Conservation (phyloP, 768 basidiomycete species). For the Hericium rajendrae region DNA sequence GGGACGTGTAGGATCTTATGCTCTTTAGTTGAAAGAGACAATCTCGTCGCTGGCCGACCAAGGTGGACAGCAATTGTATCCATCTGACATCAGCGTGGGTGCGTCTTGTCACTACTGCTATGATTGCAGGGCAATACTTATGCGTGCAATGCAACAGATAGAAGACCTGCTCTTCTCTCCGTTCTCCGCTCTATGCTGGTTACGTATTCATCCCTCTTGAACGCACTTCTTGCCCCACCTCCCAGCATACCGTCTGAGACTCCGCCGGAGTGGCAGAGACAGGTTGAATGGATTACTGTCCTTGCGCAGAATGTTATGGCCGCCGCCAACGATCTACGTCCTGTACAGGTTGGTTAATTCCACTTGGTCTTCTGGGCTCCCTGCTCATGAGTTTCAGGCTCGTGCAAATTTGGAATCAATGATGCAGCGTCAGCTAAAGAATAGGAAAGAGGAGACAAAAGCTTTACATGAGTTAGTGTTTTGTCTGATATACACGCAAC, state of each 20-base stretch:
- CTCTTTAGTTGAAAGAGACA: constrained; percentile 63
- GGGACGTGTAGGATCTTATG: constrained; percentile 1
- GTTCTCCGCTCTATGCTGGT: constrained; percentile 71
- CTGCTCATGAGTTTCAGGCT: constrained; percentile 36
- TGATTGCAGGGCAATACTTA: too few relatives aligned
- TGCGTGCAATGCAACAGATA: constrained; percentile 36
- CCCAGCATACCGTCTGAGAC: constrained; percentile 37
- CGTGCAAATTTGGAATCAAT: constrained; percentile 71
- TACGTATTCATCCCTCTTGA: constrained; percentile 67
- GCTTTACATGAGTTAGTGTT: constrained; percentile 54
- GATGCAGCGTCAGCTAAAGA: constrained; percentile 72
- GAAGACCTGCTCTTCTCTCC: constrained; percentile 62
- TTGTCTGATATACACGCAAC: background rate
- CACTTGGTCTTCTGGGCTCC: background rate
- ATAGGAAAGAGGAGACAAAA: constrained; percentile 63
- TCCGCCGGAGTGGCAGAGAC: constrained; percentile 63
- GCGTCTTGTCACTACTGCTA: constrained; percentile 13
- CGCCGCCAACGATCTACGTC: constrained; percentile 81
- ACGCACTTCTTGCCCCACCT: constrained; percentile 55
- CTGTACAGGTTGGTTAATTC: constrained; percentile 56
- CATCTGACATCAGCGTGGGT: constrained; percentile 62
- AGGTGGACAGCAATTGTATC: constrained; percentile 76
- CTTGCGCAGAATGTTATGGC: constrained; percentile 84
- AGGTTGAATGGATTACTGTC: constrained; percentile 73
- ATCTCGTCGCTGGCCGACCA: constrained; percentile 75